These are phyloP conservation scores for Mycotypha africana DNA, from an alignment of 371 early-diverging fungal species.

Conservation along the genomic window DNA sequence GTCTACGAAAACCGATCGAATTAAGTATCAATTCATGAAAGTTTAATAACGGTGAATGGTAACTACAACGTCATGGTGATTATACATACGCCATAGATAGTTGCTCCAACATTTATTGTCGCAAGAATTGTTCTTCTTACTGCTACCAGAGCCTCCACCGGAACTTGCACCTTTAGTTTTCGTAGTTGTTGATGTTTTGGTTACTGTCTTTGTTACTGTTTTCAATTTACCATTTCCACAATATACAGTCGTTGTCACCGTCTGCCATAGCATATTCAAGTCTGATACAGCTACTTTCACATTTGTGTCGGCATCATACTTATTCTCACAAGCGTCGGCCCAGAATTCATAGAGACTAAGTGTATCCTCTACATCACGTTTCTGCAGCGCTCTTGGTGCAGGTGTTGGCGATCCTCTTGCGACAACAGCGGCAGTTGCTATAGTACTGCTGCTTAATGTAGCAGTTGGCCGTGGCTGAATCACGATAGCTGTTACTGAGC, in stretches of 20 bases:
- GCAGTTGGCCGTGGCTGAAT: slow-evolving; percentile 10
- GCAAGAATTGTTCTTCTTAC: slow-evolving; percentile 1
- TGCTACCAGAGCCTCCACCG: background rate
- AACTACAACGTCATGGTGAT: no score
- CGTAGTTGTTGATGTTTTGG: slow-evolving; percentile 7
- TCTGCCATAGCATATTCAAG: slow-evolving; percentile 20
- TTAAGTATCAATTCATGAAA: no score
- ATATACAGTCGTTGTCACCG: slow-evolving; percentile 21
- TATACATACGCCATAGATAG: slow-evolving; percentile 27
- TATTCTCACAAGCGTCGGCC: slow-evolving; percentile 14
- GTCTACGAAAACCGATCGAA: no score
- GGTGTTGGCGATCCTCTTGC: slow-evolving; percentile 8
- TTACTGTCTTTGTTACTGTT: slow-evolving; percentile 21
- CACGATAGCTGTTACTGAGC: slow-evolving; percentile 4
- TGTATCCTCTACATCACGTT: slow-evolving; percentile 21
- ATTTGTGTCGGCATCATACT: slow-evolving; percentile 3
- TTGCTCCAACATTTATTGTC: slow-evolving; percentile 25
- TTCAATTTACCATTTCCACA: slow-evolving; percentile 21
- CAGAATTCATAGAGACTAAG: slow-evolving; percentile 23
- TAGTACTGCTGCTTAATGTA: slow-evolving; percentile 7
- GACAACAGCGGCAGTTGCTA: background rate
- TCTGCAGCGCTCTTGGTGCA: background rate
- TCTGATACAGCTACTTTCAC: slow-evolving; percentile 12
- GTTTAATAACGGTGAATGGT: no score
- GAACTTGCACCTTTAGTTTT: slow-evolving; percentile 2